phyloP scores from a whole-genome alignment of 1,284 basidiomycete genomes.

The Xerocomus minutiporus region DNA sequence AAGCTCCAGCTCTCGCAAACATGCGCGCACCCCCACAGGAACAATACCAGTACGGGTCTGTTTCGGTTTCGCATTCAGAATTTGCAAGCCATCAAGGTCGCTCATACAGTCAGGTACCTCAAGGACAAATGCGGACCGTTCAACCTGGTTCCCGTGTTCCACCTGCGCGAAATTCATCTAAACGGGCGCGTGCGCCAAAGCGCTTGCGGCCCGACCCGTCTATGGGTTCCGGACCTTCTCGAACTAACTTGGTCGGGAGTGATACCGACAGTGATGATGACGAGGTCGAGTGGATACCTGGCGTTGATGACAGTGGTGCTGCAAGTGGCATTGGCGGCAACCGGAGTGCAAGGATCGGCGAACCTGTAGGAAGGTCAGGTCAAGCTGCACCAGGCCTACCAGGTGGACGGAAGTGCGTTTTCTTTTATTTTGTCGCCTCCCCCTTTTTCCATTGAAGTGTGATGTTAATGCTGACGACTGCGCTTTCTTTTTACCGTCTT shows the following conservation, averaged over 20 bases:
- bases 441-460: not conserved
- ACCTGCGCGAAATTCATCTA: conserved; percentile 10
- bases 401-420: conserved; percentile 28
- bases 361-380: conserved; percentile 10
- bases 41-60: conserved; percentile 9
- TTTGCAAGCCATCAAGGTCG: conserved; percentile 1
- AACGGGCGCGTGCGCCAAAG: conserved; percentile 23
- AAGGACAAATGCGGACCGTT: not conserved
- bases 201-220: conserved; percentile 13
- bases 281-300: conserved; percentile 24
- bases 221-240: not conserved
- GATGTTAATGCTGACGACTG: conserved; percentile 14
- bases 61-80: conserved; percentile 8
- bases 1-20: conserved; percentile 1
- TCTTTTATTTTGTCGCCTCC: not conserved
- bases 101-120: conserved; percentile 7
- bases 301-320: conserved; percentile 5
- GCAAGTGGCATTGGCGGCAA: not conserved
- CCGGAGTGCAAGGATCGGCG: conserved; percentile 3
- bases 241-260: conserved; percentile 17
- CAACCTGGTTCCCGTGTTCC: not conserved
- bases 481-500: not conserved
- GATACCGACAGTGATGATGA: conserved; percentile 33
- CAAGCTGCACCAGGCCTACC: conserved; percentile 13
- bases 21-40: conserved; percentile 4